Base-by-base conservation (phyloP, 2,329 filamentous ascomycete genomes). In the Alternaria brassicae region DNA sequence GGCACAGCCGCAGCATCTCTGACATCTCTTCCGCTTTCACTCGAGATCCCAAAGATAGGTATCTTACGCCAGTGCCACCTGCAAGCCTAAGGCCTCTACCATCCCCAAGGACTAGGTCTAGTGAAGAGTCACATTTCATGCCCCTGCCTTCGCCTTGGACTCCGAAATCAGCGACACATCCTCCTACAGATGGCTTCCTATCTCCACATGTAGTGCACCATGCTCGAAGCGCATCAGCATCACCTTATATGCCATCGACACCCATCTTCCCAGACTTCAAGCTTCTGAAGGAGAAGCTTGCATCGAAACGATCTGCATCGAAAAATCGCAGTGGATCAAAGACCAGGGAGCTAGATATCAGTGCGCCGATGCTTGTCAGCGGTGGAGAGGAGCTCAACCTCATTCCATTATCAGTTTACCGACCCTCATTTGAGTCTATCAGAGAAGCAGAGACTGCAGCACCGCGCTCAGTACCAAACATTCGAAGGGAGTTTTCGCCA, bases 21-120 rank as follows among this genome's bases (percentile, higher is more conserved):
- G 81, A 87, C 66, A 88, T 81, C 68, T 89, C 88, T 6, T 84
- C 89, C 66, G 85, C 86, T 69, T 90, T 87, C 73, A 95, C 91
- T 1, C 90, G 93, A 85, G 86, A 94, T 68, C 92, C 92, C 0
- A 82, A 85, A 28, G 90, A 92, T 79, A 92, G 90, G 72, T 96
- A 88, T 74, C 82, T 87, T 67, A 87, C 89, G 30, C 91, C 90
- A 10, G 84, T 88, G 53, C 86, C 87, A 21, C 72, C 69, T 48
- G 58, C 56, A 19, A 56, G 62, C 21, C 83, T 84, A 30, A 75
- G 69, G 40, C 58, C 66, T 19, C 27, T 66, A 23, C 65, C 67
- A 19, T 69, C 68, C 42, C 63, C 70, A 15, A 55, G 61, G 3
- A 56, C 64, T 15, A 65, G 66, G 19, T 40, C 68, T 1, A 66